phyloP scores from a whole-genome alignment of 495 filamentous ascomycete species.

The Neurospora tetrasperma region DNA sequence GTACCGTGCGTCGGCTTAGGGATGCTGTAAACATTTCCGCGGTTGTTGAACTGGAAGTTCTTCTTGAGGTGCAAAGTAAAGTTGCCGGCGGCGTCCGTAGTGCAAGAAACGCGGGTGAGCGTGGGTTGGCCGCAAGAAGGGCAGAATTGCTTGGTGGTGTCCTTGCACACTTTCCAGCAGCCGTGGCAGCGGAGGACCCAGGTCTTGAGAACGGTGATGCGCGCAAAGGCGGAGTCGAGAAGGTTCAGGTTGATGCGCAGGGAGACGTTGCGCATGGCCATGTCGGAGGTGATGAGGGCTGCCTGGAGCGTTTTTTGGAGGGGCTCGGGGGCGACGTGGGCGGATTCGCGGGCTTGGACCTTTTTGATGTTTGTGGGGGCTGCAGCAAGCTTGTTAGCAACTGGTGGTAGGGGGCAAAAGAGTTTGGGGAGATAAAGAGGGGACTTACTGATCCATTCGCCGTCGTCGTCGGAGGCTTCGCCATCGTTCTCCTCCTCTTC shows the following conservation, averaged over 20 bases:
- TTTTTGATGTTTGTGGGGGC: slow-evolving; percentile 81
- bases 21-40: slow-evolving; percentile 80
- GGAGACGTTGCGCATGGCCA: slow-evolving; percentile 92
- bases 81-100: slow-evolving; percentile 65
- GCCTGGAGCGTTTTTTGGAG: slow-evolving; percentile 60
- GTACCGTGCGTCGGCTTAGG: slow-evolving; percentile 82
- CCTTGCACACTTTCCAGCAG: slow-evolving; percentile 78
- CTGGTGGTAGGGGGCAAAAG: too few species aligned
- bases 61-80: slow-evolving; percentile 85
- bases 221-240: slow-evolving; percentile 62
- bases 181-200: slow-evolving; percentile 90
- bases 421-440: too few species aligned
- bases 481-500: slow-evolving; percentile 27
- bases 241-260: slow-evolving; percentile 92
- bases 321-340: slow-evolving; percentile 30
- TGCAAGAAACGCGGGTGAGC: slow-evolving; percentile 76
- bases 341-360: slow-evolving; percentile 59
- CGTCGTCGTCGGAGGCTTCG: slow-evolving; percentile 21
- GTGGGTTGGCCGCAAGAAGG: slow-evolving; percentile 80
- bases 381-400: background rate
- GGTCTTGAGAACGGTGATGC: slow-evolving; percentile 69
- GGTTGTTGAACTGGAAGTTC: slow-evolving; percentile 93
- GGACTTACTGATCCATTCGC: slow-evolving; percentile 61
- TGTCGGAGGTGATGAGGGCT: slow-evolving; percentile 86
- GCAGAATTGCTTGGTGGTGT: slow-evolving; percentile 89